Evolutionary conservation across 2,329 filamentous ascomycete genomes (phyloP), one percentile per base, ranked within the genome.

Genomic region (Pseudopithomyces chartarum): DNA sequence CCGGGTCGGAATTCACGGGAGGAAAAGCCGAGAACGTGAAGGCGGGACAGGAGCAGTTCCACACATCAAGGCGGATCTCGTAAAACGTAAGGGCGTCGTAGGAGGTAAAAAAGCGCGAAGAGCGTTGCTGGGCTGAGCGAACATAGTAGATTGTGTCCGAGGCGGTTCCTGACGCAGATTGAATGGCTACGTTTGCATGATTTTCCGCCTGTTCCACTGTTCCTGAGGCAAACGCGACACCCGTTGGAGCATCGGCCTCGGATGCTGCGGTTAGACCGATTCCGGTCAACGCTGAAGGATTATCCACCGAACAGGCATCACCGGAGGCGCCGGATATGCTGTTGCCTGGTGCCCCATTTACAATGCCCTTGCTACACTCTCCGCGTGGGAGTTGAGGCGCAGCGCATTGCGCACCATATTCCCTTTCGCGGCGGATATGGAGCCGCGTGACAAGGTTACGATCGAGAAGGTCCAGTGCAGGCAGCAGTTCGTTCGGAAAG

Each of bases 41-140:
- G 1, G 87, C 88, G 3, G 92, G 89, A 78, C 95, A 99, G 1
- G 87, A 91, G 76, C 95, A 99, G 74, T 90, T 92, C 95, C 95
- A 98, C 1, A 89, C 86, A 1, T 74, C 66, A 1, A 93, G 82
- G 10, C 88, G 85, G 15, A 98, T 90, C 65, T 90, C 81, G 76
- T 97, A 96, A 49, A 45, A 60, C 4, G 65, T 63, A 6, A 60
- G 64, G 46, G 66, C 55, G 54, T 71, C 59, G 54, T 72, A 67
- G 43, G 66, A 71, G 50, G 64, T 57, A 56, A 44, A 59, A 65
- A 55, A 67, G 64, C 59, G 75, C 66, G 65, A 76, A 78, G 38
- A 81, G 59, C 64, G 70, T 20, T 63, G 65, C 55, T 80, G 79
- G 43, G 79, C 82, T 34, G 89, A 92, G 65, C 82, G 85, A 62